Conservation (phyloP, 306 rosid genomes). For the Dryas drummondii region DNA sequence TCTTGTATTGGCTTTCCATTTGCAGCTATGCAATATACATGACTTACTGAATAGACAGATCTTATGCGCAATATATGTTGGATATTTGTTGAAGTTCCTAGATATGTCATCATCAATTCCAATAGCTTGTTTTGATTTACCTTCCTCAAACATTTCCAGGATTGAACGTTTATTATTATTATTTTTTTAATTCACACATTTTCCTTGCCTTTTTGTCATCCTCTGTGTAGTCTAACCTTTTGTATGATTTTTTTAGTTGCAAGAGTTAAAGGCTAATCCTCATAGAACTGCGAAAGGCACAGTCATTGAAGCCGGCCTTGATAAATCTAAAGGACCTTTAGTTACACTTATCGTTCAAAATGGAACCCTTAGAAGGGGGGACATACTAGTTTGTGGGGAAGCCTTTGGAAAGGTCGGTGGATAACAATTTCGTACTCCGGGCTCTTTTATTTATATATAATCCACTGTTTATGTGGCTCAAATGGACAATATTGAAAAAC, state of each 20-base stretch:
- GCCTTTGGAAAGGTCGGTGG: slow-evolving; percentile 91
- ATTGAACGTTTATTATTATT: not conserved
- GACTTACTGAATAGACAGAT: too few relatives aligned
- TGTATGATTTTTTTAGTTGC: slow-evolving; percentile 62
- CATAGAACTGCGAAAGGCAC: slow-evolving; percentile 89
- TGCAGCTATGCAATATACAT: too few relatives aligned
- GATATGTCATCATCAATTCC: not conserved
- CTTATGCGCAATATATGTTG: too few relatives aligned
- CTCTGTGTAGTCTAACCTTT: slow-evolving; percentile 34
- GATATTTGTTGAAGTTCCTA: too few relatives aligned
- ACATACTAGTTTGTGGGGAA: slow-evolving; percentile 85
- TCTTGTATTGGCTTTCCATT: too few relatives aligned
- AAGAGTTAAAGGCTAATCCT: slow-evolving; percentile 98
- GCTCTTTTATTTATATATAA: slow-evolving; percentile 1
- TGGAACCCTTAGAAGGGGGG: slow-evolving; percentile 83
- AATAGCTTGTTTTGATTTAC: not conserved
- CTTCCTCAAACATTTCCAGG: not conserved
- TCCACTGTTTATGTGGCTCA: slow-evolving; percentile 21
- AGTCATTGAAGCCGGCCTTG: slow-evolving; percentile 89
- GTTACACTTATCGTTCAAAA: slow-evolving; percentile 91
- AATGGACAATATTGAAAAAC: slow-evolving; percentile 8
- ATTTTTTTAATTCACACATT: not conserved
- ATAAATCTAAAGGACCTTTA: slow-evolving; percentile 90
- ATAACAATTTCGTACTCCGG: slow-evolving; percentile 4
- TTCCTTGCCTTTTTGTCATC: slow-evolving; percentile 9